phyloP scores from a whole-genome alignment of 257 asterid genomes.

The Handroanthus guayacan region DNA sequence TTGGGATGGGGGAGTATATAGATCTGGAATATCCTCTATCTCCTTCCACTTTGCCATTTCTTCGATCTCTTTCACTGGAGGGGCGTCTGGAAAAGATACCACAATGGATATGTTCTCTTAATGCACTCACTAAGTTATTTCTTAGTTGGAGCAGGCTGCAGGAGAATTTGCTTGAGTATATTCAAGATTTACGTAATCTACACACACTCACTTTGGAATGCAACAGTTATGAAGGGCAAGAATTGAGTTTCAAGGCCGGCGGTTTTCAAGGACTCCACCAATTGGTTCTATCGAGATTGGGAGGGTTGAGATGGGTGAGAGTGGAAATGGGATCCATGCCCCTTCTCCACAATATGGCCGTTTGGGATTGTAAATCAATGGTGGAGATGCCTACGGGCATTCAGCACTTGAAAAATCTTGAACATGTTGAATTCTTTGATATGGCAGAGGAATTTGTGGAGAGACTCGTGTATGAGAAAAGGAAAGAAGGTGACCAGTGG shows the following conservation, averaged over 20 bases:
- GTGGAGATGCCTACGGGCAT: neutral
- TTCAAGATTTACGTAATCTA: neutral
- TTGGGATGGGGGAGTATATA: neutral
- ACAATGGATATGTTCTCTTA: slow-evolving; percentile 33
- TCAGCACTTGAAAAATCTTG: neutral
- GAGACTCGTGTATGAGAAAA: neutral
- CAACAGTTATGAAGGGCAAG: too few relatives aligned
- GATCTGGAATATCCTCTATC: neutral
- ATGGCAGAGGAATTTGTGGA: neutral
- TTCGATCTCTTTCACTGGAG: neutral
- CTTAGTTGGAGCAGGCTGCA: neutral
- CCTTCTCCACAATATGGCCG: neutral
- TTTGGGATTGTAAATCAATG: neutral
- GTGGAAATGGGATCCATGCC: neutral
- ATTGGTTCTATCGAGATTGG: too few relatives aligned
- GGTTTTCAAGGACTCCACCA: too few relatives aligned
- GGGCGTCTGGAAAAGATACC: slow-evolving; percentile 17
- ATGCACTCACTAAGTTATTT: neutral
- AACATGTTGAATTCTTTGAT: neutral
- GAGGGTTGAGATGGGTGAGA: neutral
- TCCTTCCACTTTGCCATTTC: neutral
- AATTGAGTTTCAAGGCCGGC: too few relatives aligned
- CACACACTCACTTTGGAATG: too few relatives aligned
- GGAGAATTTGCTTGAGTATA: neutral
- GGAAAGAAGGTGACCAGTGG: neutral